Percentiles rank a stretch among this genome's conserved stretches.
Conservation (phyloP, 139 green algal species). For the Volvox africanus region DNA sequence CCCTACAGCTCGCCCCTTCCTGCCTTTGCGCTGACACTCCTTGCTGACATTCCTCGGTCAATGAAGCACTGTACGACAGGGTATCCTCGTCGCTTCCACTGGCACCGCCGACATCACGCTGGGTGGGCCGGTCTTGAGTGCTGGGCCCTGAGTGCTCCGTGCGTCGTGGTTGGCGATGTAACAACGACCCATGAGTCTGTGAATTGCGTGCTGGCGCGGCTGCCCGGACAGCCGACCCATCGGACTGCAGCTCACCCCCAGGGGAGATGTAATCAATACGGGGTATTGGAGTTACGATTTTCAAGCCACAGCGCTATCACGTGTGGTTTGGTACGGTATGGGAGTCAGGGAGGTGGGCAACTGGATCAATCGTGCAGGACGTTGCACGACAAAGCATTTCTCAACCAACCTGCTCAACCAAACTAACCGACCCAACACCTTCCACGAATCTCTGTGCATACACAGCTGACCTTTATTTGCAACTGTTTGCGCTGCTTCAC, state of each 20-base stretch:
- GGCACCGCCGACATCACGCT: not conserved
- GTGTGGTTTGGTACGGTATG: too few relatives aligned
- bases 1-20: not conserved
- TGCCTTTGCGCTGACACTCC: not conserved
- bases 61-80: not conserved
- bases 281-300: not conserved
- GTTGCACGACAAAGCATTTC: not conserved
- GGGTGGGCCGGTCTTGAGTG: not conserved
- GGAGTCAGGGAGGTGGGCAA: not conserved
- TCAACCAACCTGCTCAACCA: not conserved
- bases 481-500: too few relatives aligned
- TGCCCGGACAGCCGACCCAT: not conserved
- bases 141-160: not conserved
- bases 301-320: not conserved
- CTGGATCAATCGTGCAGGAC: not conserved
- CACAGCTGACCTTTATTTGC: too few relatives aligned
- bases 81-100: not conserved
- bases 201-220: conserved; percentile 6
- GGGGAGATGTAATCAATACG: not conserved
- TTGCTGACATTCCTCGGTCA: not conserved
- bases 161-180: not conserved
- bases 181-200: not conserved
- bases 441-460: too few relatives aligned
- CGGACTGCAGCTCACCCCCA: not conserved
- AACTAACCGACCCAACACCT: not conserved